Base-by-base conservation (phyloP, 768 basidiomycete species). In the Boletus rex-veris region DNA sequence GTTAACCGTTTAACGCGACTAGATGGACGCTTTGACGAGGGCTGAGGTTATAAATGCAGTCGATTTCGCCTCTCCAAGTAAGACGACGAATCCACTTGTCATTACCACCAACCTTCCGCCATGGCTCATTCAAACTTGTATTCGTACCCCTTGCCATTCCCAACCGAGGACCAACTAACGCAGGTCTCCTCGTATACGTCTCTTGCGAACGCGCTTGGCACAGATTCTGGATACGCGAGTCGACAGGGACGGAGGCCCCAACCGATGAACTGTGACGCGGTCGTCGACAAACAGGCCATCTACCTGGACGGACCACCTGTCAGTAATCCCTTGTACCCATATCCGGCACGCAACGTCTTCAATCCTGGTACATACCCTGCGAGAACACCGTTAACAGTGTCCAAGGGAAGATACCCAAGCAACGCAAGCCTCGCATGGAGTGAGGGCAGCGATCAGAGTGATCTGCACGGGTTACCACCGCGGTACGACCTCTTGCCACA, bases 341-440 rank as follows among this genome's bases (percentile, higher is more conserved):
- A 70, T 38, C 69, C 67, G 4, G 65, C 58, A 26, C 58, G 68
- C 28, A 71, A 70, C 46, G 58, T 68, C 28, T 30, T 71, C 0
- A 64, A 71, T 41, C 55, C 63, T 26, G 54, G 45, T 15, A 49
- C 67, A 5, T 69, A 60, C 47, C 42, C 31, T 19, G 37, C 50
- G 24, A 51, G 41, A 16, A 53, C 48, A 14, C 48, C 64, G 1
- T 33, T 50, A 4, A 39, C 55, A 18, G 38, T 45, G 18, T 48
- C 61, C 39, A 62, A 49, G 5, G 51, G 45, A 49, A 57, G 52
- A 43, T 36, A 12, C 1, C 43, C 49, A 16, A 49, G 33, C 18
- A 31, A 49, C 37, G 12, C 39, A 11, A 53, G 19, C 46, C 9
- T 48, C 28, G 15, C 19, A 21, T 33, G n/a, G 21, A n/a, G 18